These are phyloP conservation scores for Atkinsonella texensis DNA, from an alignment of 2,329 filamentous ascomycete genomes.

Conservation along the genomic window DNA sequence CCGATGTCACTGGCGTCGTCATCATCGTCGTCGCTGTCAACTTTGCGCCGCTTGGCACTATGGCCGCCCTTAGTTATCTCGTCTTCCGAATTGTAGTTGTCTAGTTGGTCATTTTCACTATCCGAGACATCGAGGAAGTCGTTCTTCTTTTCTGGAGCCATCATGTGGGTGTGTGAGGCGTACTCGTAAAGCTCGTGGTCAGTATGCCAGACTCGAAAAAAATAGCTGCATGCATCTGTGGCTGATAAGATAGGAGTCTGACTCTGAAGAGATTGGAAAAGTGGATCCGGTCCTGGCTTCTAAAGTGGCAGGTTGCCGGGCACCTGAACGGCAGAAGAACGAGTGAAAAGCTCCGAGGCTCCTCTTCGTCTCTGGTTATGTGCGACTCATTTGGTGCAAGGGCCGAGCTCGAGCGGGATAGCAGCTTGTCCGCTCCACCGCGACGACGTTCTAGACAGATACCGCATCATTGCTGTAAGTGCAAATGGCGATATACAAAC, in stretches of 20 bases:
- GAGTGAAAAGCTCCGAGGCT: too few relatives aligned
- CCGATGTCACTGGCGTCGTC: conserved; percentile 25
- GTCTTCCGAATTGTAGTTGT: conserved; percentile 57
- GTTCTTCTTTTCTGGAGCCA: conserved; percentile 60
- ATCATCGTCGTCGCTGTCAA: conserved; percentile 28
- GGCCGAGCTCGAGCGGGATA: too few relatives aligned
- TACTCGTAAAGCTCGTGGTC: background rate
- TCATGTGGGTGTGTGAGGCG: conserved; percentile 18
- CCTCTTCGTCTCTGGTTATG: too few relatives aligned
- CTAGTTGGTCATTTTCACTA: conserved; percentile 45
- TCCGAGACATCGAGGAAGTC: conserved; percentile 52
- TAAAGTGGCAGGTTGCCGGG: too few relatives aligned
- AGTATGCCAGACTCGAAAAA: background rate
- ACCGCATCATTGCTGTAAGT: too few relatives aligned
- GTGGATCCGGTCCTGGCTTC: too few relatives aligned
- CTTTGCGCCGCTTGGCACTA: conserved; percentile 51
- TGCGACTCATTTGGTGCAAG: too few relatives aligned
- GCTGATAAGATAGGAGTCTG: background rate
- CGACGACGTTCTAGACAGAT: background rate
- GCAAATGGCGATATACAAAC: too few relatives aligned
- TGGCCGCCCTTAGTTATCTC: conserved; percentile 55
- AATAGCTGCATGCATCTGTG: conserved; percentile 4
- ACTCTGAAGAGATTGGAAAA: too few relatives aligned
- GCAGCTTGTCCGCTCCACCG: too few relatives aligned
- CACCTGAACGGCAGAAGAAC: too few relatives aligned